Conservation (phyloP, 1,139 yeast genomes). For the Pichia sp. region DNA sequence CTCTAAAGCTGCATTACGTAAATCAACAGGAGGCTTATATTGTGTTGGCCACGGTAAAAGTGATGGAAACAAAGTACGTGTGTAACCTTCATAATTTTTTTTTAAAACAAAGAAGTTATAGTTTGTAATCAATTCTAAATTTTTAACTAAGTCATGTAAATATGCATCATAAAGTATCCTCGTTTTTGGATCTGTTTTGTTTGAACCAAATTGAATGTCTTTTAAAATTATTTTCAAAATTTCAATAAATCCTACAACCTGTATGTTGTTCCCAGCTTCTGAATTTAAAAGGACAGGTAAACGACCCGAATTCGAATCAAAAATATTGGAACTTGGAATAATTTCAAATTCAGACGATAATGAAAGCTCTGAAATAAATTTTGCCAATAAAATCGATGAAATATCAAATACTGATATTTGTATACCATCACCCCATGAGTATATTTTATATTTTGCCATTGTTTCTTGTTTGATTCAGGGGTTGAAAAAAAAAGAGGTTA, state of each 20-base stretch:
- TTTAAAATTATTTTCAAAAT: constrained; percentile 21
- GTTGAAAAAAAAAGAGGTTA: not conserved
- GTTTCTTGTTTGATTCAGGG: not conserved
- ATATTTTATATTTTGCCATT: constrained; percentile 32
- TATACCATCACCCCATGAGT: constrained; percentile 49
- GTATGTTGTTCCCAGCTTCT: constrained; percentile 22
- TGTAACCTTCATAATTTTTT: constrained; percentile 56
- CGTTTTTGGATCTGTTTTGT: not conserved
- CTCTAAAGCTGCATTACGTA: constrained; percentile 47
- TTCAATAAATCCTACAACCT: constrained; percentile 44
- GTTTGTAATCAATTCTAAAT: constrained; percentile 40
- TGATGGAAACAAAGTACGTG: constrained; percentile 33
- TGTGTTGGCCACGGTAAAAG: constrained; percentile 81
- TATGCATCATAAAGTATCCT: constrained; percentile 4
- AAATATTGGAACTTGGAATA: constrained; percentile 46
- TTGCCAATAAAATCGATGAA: constrained; percentile 37
- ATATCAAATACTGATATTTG: constrained; percentile 35
- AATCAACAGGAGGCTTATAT: constrained; percentile 64
- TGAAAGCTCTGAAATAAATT: constrained; percentile 29
- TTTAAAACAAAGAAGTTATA: constrained; percentile 58
- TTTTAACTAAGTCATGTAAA: constrained; percentile 3
- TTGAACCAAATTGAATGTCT: no score
- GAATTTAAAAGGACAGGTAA: constrained; percentile 49
- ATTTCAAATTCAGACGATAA: constrained; percentile 31
- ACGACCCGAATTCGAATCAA: constrained; percentile 41